Base-by-base conservation (phyloP, 805 yeast genomes). In the Zygosaccharomyces pseudorouxii region DNA sequence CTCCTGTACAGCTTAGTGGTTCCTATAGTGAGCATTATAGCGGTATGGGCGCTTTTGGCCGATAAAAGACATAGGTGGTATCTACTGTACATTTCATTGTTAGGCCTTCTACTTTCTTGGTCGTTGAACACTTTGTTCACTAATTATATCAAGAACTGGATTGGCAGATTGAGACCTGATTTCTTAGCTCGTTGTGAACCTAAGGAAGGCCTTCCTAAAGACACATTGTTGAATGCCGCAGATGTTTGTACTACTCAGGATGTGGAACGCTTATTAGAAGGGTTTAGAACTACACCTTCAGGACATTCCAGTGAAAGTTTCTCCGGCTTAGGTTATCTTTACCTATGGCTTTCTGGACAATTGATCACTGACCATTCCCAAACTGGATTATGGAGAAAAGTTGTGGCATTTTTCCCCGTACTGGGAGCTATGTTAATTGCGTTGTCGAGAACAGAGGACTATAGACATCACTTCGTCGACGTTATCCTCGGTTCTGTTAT, bases 121-220 rank as follows among this genome's bases (percentile, higher is more conserved):
- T 73, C 80, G 16, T 67, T 82, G 11, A 80, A 86, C 25, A 74
- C 80, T 37, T 70, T 84, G 25, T 59, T 85, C 45, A 87, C 96
- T 3, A 88, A 88, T 59, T 71, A 82, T 12, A 63, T 88, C 51
- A 92, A 92, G 70, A 81, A 84, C 61, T 81, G 86, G 80, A 79
- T 92, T 47, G 97, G 97, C 4, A 78, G 97, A 62, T 87, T 84
- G 52, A 75, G 99, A 51, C 99, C 99, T 0, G 99, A 92, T 67
- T 87, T 90, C 63, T 68, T 92, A 45, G 87, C 89, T 5, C 76
- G 98, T 56, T 92, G 98, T 65, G 62, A 75, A 18, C 97, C 97
- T 3, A 71, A 69, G 28, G 65, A 68, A 1, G 82, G 71, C 43
- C 75, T 90, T 0, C 83, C 89, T 1, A 56, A 69, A 16, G 71